phyloP scores from a whole-genome alignment of 1,284 basidiomycete genomes.

The Trametes hirsuta region DNA sequence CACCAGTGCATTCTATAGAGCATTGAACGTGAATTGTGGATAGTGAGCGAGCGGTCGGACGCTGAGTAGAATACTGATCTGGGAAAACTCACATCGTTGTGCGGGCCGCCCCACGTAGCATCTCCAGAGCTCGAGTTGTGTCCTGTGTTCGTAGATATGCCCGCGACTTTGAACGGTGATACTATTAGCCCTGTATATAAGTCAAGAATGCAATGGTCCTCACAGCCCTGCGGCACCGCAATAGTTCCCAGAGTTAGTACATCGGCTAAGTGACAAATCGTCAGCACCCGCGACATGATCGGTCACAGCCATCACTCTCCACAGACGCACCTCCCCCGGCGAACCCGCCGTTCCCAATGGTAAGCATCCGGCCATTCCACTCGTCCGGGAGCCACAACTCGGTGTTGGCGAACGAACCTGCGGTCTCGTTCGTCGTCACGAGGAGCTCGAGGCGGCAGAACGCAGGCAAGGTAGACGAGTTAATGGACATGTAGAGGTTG shows the following conservation, averaged over 20 bases:
- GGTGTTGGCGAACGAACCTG: slow-evolving; percentile 21
- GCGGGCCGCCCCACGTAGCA: no score
- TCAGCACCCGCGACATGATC: background rate
- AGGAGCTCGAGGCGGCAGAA: slow-evolving; percentile 25
- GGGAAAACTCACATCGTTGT: no score
- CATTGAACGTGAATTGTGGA: no score
- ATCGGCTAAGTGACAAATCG: slow-evolving; percentile 3
- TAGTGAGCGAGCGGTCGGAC: no score
- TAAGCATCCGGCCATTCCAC: slow-evolving; percentile 29
- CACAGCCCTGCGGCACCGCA: slow-evolving; percentile 21
- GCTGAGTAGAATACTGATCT: no score
- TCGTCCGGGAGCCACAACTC: slow-evolving; percentile 29
- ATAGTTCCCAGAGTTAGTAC: slow-evolving; percentile 21
- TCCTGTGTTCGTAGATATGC: background rate
- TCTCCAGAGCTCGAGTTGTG: no score
- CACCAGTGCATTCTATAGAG: no score
- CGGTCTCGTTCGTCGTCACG: slow-evolving; percentile 28
- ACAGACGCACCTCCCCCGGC: slow-evolving; percentile 15
- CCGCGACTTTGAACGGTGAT: no score
- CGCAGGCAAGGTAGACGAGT: slow-evolving; percentile 16
- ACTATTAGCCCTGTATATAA: no score
- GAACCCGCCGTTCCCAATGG: slow-evolving; percentile 25
- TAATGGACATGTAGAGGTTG: slow-evolving; percentile 13
- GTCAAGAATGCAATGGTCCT: background rate
- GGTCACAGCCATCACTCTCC: background rate